These are phyloP conservation scores for Taiozyma sp. DNA, from an alignment of 1,139 yeast genomes.

Conservation along the genomic window DNA sequence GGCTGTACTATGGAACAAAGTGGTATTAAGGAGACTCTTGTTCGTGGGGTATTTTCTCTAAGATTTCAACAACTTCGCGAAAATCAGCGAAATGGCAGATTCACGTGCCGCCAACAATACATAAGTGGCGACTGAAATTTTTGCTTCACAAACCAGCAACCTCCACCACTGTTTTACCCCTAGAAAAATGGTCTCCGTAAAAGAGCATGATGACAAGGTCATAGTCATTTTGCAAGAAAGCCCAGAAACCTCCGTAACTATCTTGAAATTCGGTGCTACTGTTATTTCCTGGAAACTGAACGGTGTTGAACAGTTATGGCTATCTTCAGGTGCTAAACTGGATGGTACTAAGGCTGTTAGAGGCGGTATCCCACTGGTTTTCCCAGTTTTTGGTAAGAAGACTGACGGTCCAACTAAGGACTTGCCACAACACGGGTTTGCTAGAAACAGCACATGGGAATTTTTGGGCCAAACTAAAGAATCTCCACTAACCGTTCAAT, in stretches of 20 bases:
- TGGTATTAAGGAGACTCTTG: neutral
- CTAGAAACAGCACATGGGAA: conserved; percentile 87
- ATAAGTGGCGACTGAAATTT: neutral
- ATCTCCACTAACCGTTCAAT: conserved; percentile 70
- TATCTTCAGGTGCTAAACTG: conserved; percentile 69
- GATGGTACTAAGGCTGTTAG: conserved; percentile 93
- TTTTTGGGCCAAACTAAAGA: conserved; percentile 75
- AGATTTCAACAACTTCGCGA: neutral
- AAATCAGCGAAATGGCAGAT: neutral
- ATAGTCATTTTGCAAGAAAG: conserved; percentile 53
- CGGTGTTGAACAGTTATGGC: conserved; percentile 71
- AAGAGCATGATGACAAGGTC: conserved; percentile 62
- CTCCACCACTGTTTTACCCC: too few relatives aligned
- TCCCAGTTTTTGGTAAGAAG: conserved; percentile 90
- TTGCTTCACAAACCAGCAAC: too few relatives aligned
- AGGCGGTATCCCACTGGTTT: conserved; percentile 95
- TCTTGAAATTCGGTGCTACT: conserved; percentile 87
- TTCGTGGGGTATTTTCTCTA: neutral
- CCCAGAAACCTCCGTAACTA: conserved; percentile 50
- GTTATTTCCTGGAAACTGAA: conserved; percentile 74
- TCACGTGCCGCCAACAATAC: neutral
- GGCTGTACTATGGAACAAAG: neutral
- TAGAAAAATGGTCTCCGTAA: conserved; percentile 36
- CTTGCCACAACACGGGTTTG: conserved; percentile 96
- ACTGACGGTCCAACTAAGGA: conserved; percentile 37